Evolutionary conservation across 2,329 filamentous ascomycete species (phyloP).

Genomic region (Zasmidium citrigriseum): DNA sequence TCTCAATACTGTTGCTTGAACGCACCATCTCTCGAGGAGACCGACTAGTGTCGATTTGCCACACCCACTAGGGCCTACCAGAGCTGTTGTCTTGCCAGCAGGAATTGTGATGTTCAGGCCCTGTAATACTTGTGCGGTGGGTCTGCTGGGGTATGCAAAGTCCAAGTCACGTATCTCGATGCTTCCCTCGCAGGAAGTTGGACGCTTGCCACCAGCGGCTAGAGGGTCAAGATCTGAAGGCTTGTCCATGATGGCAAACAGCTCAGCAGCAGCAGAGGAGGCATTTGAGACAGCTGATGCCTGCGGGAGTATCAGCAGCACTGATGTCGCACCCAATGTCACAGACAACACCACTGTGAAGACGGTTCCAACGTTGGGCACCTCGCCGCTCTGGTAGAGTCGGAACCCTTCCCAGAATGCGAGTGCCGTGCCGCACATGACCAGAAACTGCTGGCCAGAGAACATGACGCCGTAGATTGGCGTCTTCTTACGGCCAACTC

Average conservation of each 20-base stretch:
- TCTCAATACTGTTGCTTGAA: too few relatives aligned
- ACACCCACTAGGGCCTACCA: constrained; percentile 39
- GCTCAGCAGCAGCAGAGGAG: constrained; percentile 40
- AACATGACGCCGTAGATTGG: constrained; percentile 42
- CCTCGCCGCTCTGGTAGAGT: constrained; percentile 27
- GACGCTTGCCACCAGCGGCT: constrained; percentile 19
- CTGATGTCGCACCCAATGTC: constrained; percentile 38
- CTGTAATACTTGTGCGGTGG: constrained; percentile 37
- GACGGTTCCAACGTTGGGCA: constrained; percentile 33
- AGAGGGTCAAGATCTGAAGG: constrained; percentile 40
- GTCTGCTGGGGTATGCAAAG: constrained; percentile 66
- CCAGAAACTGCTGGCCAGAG: constrained; percentile 43
- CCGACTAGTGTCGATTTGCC: constrained; percentile 40
- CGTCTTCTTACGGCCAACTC: constrained; percentile 46
- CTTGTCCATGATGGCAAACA: constrained; percentile 44
- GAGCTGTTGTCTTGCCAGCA: constrained; percentile 46
- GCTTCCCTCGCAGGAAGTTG: constrained; percentile 38
- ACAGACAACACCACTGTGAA: constrained; percentile 29
- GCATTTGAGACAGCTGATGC: constrained; percentile 43
- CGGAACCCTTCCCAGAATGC: constrained; percentile 47
- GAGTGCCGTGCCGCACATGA: constrained; percentile 39
- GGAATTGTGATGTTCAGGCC: constrained; percentile 36
- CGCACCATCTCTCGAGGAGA: constrained; percentile 34
- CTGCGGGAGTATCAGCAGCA: constrained; percentile 41
- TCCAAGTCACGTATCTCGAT: constrained; percentile 64